These are phyloP conservation scores for Coccomyxa sp. DNA, from an alignment of 139 green algal species.

Conservation along the genomic window DNA sequence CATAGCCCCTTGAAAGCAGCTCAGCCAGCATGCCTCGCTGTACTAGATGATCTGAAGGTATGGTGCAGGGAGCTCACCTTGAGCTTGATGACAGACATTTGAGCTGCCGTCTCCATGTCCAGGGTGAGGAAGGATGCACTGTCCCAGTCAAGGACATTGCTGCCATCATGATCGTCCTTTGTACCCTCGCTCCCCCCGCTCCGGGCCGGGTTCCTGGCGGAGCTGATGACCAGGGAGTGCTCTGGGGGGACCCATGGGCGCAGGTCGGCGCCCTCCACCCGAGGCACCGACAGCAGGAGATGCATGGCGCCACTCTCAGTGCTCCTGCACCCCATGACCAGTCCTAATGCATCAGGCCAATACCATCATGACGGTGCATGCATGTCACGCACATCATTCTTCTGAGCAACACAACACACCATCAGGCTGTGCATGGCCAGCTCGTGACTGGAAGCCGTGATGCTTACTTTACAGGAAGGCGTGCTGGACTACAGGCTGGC, in stretches of 20 bases:
- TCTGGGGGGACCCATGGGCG: slow-evolving; percentile 54
- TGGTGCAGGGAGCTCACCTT: background rate
- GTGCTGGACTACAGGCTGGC: too few species aligned
- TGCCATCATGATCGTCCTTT: background rate
- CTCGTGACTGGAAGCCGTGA: too few species aligned
- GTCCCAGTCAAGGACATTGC: background rate
- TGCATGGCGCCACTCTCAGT: slow-evolving; percentile 39
- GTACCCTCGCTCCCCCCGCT: background rate
- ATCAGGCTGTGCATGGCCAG: too few species aligned
- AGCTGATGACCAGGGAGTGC: slow-evolving; percentile 62
- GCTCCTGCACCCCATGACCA: slow-evolving; percentile 9
- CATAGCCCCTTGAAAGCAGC: too few species aligned
- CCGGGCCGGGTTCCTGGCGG: slow-evolving; percentile 22
- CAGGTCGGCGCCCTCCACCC: slow-evolving; percentile 59
- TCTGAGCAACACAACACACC: too few species aligned
- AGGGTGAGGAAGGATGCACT: slow-evolving; percentile 38
- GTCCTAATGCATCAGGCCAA: background rate
- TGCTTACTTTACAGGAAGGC: too few species aligned
- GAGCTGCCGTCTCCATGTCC: slow-evolving; percentile 18
- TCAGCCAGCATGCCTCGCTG: too few species aligned
- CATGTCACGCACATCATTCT: too few species aligned
- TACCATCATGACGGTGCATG: too few species aligned
- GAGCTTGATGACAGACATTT: slow-evolving; percentile 26
- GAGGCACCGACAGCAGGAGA: slow-evolving; percentile 57
- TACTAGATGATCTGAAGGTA: background rate